A percentile compares a stretch with the other conserved stretches of the same genome.
Evolutionary conservation across 1,284 basidiomycete genomes (phyloP).

Genomic region (Fomitopsis schrenkii): DNA sequence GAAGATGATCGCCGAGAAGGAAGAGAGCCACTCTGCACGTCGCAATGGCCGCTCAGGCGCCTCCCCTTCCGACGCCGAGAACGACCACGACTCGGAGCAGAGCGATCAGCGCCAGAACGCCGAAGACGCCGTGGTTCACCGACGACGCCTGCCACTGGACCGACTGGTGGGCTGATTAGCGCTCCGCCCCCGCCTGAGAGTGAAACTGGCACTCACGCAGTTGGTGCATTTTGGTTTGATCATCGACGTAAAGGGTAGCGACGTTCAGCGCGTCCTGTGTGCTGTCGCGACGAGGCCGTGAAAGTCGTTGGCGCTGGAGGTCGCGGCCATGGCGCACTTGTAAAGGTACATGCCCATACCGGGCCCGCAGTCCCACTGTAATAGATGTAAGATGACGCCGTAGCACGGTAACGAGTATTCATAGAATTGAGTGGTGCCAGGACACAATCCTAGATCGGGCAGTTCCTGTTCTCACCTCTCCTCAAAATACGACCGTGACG

Average conservation of each 20-base stretch:
- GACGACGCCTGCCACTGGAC: background rate
- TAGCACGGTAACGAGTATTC: no score
- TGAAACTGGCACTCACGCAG: slow-evolving; percentile 18
- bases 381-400: background rate
- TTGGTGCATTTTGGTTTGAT: slow-evolving; percentile 16
- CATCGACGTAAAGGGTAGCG: background rate
- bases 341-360: background rate
- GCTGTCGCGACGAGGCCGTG: background rate
- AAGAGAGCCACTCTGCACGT: slow-evolving; percentile 10
- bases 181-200: slow-evolving; percentile 15
- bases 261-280: background rate
- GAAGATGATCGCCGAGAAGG: slow-evolving; percentile 21
- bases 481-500: background rate
- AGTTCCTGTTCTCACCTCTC: background rate
- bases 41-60: background rate
- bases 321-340: background rate
- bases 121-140: slow-evolving; percentile 21
- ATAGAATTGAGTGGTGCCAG: background rate
- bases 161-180: slow-evolving; percentile 20
- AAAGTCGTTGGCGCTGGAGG: background rate
- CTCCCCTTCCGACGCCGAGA: slow-evolving; percentile 14
- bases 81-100: slow-evolving; percentile 20
- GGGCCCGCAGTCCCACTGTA: background rate
- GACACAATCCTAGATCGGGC: background rate
- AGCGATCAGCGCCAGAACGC: slow-evolving; percentile 20